phyloP scores from a whole-genome alignment of 306 rosid species.

The Lathyrus oleraceus region DNA sequence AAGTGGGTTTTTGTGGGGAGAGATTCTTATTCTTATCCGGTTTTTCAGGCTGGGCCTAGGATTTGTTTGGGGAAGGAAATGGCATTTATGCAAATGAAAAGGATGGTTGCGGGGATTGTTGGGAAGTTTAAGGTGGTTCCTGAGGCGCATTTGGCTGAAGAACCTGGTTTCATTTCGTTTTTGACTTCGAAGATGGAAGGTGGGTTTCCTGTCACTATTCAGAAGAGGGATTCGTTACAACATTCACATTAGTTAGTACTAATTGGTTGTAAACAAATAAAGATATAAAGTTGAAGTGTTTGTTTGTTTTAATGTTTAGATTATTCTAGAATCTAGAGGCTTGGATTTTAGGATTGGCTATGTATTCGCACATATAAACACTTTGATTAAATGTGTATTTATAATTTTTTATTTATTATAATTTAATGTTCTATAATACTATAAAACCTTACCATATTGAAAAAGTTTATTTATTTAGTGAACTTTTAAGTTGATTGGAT shows the following conservation, averaged over 20 bases:
- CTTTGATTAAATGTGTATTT: too few species aligned
- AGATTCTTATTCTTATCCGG: conserved; percentile 54
- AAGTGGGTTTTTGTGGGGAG: conserved; percentile 56
- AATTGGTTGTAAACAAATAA: too few species aligned
- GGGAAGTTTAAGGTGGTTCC: conserved; percentile 52
- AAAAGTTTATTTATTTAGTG: too few species aligned
- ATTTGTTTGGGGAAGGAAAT: conserved; percentile 78
- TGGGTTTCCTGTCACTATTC: conserved; percentile 40
- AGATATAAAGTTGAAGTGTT: too few species aligned
- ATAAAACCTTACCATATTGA: too few species aligned
- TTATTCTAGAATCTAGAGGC: too few species aligned
- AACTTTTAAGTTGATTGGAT: too few species aligned
- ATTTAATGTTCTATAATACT: too few species aligned
- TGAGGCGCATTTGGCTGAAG: background rate
- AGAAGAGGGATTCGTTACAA: background rate
- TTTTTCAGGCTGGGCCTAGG: conserved; percentile 84
- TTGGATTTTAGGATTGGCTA: too few species aligned
- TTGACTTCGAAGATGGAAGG: conserved; percentile 55
- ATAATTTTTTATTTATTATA: too few species aligned
- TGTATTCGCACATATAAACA: too few species aligned
- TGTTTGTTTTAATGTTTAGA: too few species aligned
- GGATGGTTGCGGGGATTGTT: conserved; percentile 53
- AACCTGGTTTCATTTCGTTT: conserved; percentile 39
- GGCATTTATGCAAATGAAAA: conserved; percentile 87
- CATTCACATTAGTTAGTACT: background rate